Evolutionary conservation across 169 alveolate genomes (phyloP).

Genomic region (Cryptosporidium meleagridis): DNA sequence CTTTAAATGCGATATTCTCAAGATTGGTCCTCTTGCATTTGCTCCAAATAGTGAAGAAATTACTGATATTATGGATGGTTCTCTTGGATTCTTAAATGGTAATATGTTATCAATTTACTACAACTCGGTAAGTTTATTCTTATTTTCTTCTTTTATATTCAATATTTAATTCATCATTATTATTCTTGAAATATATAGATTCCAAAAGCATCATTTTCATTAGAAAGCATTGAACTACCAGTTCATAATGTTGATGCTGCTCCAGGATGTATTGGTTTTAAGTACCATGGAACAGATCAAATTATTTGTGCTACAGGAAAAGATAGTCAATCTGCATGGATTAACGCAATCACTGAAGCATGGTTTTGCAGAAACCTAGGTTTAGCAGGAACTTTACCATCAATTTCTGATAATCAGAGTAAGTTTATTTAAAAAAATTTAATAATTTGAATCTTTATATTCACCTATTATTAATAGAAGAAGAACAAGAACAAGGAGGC

Average conservation of each 20-base stretch:
- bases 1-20: slow-evolving; percentile 78
- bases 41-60: slow-evolving; percentile 80
- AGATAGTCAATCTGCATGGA: slow-evolving; percentile 81
- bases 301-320: slow-evolving; percentile 79
- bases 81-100: slow-evolving; percentile 67
- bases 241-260: slow-evolving; percentile 73
- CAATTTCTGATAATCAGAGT: not conserved
- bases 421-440: not conserved
- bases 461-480: not conserved
- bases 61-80: slow-evolving; percentile 74
- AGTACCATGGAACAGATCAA: slow-evolving; percentile 80
- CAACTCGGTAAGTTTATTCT: slow-evolving; percentile 45
- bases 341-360: slow-evolving; percentile 81
- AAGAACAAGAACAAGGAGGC: not conserved
- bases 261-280: slow-evolving; percentile 77
- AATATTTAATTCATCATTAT: not conserved
- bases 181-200: slow-evolving; percentile 9
- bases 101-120: slow-evolving; percentile 41
- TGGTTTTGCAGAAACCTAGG: slow-evolving; percentile 83
- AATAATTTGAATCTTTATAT: not conserved
- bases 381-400: slow-evolving; percentile 78
- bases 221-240: slow-evolving; percentile 81
- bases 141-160: not conserved
- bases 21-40: slow-evolving; percentile 81
- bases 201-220: slow-evolving; percentile 75